Percentiles rank a stretch among this genome's conserved stretches.
phyloP scores from a whole-genome alignment of 768 basidiomycete species.

The Dioszegia crocea region DNA sequence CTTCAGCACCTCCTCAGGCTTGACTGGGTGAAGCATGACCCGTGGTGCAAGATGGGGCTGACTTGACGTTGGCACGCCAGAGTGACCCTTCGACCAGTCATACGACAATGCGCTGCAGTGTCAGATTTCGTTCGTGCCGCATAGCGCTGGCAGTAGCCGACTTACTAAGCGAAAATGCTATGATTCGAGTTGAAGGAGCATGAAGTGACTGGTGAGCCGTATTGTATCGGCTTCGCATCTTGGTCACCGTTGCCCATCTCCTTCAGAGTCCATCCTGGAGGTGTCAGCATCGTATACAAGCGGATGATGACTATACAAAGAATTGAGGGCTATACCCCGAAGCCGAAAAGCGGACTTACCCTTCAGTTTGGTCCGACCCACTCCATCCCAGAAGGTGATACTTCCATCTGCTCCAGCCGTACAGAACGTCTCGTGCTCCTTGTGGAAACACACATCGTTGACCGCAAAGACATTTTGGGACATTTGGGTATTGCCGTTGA shows the following conservation, averaged over 20 bases:
- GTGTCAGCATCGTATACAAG: too few relatives aligned
- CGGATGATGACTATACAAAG: too few relatives aligned
- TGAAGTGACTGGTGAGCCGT: slow-evolving; percentile 63
- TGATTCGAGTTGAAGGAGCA: slow-evolving; percentile 83
- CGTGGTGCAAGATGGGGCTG: slow-evolving; percentile 49
- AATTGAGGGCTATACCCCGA: too few relatives aligned
- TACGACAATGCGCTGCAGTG: slow-evolving; percentile 67
- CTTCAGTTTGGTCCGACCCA: slow-evolving; percentile 84
- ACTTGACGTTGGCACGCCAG: slow-evolving; percentile 63
- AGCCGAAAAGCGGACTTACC: slow-evolving; percentile 52
- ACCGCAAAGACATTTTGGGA: slow-evolving; percentile 73
- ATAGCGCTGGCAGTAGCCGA: background rate
- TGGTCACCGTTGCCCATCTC: slow-evolving; percentile 45
- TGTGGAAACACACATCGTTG: slow-evolving; percentile 82
- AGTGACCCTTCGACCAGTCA: slow-evolving; percentile 90
- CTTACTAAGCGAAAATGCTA: slow-evolving; percentile 75
- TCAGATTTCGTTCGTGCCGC: background rate
- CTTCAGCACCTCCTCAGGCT: slow-evolving; percentile 53
- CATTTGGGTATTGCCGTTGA: slow-evolving; percentile 53
- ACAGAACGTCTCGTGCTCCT: slow-evolving; percentile 76
- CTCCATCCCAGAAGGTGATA: slow-evolving; percentile 45
- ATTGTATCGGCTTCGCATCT: slow-evolving; percentile 35
- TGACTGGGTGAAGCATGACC: slow-evolving; percentile 53
- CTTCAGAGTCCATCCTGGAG: slow-evolving; percentile 40
- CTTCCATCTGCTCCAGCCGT: slow-evolving; percentile 60